phyloP scores from a whole-genome alignment of 2,329 filamentous ascomycete genomes.

The Cercospora canescens region DNA sequence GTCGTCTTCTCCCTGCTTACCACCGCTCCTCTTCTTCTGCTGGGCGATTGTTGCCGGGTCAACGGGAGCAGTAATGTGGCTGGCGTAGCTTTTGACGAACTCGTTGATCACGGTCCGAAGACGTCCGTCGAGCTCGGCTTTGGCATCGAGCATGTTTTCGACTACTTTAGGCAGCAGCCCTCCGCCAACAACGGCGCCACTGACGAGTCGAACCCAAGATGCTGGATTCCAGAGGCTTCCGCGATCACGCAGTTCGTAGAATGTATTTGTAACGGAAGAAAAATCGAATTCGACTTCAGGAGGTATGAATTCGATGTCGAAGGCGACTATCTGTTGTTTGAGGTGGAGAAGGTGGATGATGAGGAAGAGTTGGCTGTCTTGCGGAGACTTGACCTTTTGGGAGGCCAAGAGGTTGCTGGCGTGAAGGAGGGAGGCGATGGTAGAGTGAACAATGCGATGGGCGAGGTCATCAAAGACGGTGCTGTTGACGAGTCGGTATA shows the following conservation, averaged over 20 bases:
- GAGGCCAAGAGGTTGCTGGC: constrained; percentile 68
- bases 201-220: constrained; percentile 61
- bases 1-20: background rate
- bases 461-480: constrained; percentile 71
- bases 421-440: constrained; percentile 76
- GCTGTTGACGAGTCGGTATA: constrained; percentile 69
- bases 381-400: constrained; percentile 53
- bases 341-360: constrained; percentile 92
- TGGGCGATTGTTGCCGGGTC: constrained; percentile 25
- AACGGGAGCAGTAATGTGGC: constrained; percentile 56
- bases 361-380: constrained; percentile 86
- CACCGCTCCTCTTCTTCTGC: constrained; percentile 6
- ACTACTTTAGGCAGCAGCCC: constrained; percentile 65
- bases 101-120: constrained; percentile 65
- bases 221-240: constrained; percentile 66
- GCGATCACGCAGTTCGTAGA: constrained; percentile 66
- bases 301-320: constrained; percentile 81
- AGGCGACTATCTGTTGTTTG: constrained; percentile 92
- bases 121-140: constrained; percentile 65
- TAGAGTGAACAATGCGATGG: constrained; percentile 84
- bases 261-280: constrained; percentile 64
- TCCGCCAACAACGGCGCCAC: constrained; percentile 37
- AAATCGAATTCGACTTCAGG: constrained; percentile 68
- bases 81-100: constrained; percentile 61
- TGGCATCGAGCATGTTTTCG: constrained; percentile 71